Base-by-base conservation (phyloP, 1,284 basidiomycete species). In the Mycena sp. region DNA sequence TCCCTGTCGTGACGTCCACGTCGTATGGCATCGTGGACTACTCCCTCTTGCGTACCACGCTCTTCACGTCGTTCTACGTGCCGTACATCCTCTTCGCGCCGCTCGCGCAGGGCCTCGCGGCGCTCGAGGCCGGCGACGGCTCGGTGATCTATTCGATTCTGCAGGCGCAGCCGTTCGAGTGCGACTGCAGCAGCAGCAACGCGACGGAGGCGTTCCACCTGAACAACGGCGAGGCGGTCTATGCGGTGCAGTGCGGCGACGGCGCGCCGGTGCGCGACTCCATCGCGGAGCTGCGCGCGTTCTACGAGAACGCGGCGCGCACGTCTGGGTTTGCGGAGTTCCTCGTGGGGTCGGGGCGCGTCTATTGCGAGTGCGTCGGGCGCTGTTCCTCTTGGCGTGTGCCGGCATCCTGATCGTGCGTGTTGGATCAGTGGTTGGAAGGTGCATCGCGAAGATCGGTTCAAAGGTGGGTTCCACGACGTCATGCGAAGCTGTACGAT, bases 181-280 rank as follows among this genome's bases (percentile, higher is more conserved):
- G 70, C 60, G 53, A 61, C 14, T 66, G 53, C 46, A 43, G 66
- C 40, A 41, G 44, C 23, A 32, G 41, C 26, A 44, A 14, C 32
- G 7, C 32, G 32, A 35, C 52, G 14, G 46, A 35, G 37, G 52
- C 23, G 30, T 61, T 48, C 57, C 65, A 59, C 23, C 38, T 56
- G n/a, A 35, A 48, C 12, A 54, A 59, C 21, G 63, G 28, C 28
- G 72, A 75, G 32, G 48, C 56, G 12, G 46, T 65, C 3, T 61
- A 72, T 37, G 66, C 66, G 4, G 45, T 65, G 21, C 32, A 52
- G 45, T 75, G 74, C 58, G 70, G 71, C 21, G 74, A 76, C 58
- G 72, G 68, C 21, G 71, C 71, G 9, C 56, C 52, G 30, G 58
- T 70, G 40, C 53, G 49, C 44, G 58, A 67, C 64, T 55, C 67